A percentile compares a stretch with the other conserved stretches of the same genome.
Conservation (phyloP, 345 rosid species). For the Microthlaspi erraticum region DNA sequence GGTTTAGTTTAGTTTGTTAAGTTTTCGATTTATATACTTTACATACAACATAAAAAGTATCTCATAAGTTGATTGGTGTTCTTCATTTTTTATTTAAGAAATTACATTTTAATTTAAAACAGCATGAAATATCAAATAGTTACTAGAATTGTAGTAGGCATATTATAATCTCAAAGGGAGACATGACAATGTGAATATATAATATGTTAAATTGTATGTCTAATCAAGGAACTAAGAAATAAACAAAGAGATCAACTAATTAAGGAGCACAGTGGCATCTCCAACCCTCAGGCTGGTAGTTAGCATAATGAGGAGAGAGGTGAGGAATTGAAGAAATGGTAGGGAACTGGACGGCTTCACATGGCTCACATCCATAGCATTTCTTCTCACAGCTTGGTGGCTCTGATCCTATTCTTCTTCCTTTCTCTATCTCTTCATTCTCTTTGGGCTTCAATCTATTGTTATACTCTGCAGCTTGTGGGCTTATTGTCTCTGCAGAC, state of each 20-base stretch:
- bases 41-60: neutral
- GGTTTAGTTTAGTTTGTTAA: neutral
- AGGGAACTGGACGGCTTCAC: conserved; percentile 80
- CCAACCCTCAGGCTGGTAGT: conserved; percentile 89
- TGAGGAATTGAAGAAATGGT: conserved; percentile 41
- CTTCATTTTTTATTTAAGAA: neutral
- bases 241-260: neutral
- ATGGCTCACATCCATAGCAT: conserved; percentile 79
- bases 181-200: neutral
- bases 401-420: conserved; percentile 67
- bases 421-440: conserved; percentile 36
- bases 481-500: conserved; percentile 14
- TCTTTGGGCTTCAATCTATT: neutral
- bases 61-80: neutral
- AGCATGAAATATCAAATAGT: neutral
- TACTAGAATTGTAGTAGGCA: neutral
- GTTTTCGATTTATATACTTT: neutral
- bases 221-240: conserved; percentile 1
- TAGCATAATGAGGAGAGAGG: conserved; percentile 57
- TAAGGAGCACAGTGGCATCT: conserved; percentile 81
- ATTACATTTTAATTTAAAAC: neutral
- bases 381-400: conserved; percentile 81
- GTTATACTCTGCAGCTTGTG: neutral
- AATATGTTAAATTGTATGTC: conserved; percentile 15
- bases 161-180: neutral